A percentile compares a stretch with the other conserved stretches of the same genome.
These are phyloP conservation scores for Celoporthe dispersa DNA, from an alignment of 2,329 filamentous ascomycete genomes.

Conservation along the genomic window DNA sequence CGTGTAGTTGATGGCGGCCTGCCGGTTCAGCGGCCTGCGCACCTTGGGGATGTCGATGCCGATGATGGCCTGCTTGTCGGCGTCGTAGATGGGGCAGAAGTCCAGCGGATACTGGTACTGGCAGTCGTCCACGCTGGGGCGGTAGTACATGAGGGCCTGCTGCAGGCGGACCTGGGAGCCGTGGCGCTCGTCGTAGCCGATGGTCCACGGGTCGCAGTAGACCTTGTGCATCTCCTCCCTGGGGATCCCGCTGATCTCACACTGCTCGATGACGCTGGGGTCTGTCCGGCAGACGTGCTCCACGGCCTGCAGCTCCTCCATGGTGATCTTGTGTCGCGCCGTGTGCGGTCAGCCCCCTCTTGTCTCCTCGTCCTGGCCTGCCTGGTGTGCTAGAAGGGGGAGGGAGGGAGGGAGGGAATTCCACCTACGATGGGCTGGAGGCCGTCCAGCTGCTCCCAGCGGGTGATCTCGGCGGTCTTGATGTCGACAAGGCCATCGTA, in stretches of 20 bases:
- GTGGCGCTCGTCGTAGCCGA: slow-evolving; percentile 90
- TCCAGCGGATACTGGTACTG: slow-evolving; percentile 92
- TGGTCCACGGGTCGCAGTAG: slow-evolving; percentile 95
- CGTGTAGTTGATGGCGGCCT: slow-evolving; percentile 78
- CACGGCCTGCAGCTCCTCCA: slow-evolving; percentile 85
- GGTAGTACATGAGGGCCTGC: slow-evolving; percentile 95
- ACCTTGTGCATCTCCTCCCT: slow-evolving; percentile 90
- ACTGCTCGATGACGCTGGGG: slow-evolving; percentile 88
- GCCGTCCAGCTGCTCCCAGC: slow-evolving; percentile 76
- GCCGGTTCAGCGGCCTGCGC: slow-evolving; percentile 74
- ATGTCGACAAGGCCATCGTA: slow-evolving; percentile 84
- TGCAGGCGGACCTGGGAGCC: slow-evolving; percentile 79
- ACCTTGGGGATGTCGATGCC: slow-evolving; percentile 83
- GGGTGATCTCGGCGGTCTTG: slow-evolving; percentile 64
- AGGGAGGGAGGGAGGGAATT: too few species aligned
- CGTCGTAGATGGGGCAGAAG: slow-evolving; percentile 91
- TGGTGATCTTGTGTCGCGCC: slow-evolving; percentile 76
- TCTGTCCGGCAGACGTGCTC: slow-evolving; percentile 78
- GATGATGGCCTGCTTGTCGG: slow-evolving; percentile 76
- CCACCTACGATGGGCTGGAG: slow-evolving; percentile 77
- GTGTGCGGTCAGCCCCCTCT: slow-evolving; percentile 24
- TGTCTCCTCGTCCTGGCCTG: too few species aligned
- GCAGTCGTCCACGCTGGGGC: slow-evolving; percentile 80
- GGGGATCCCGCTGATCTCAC: slow-evolving; percentile 79
- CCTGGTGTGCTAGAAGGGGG: too few species aligned